Evolutionary conservation across 139 green algal species (phyloP).

Genomic region (Raphidocelis subcapitata): DNA sequence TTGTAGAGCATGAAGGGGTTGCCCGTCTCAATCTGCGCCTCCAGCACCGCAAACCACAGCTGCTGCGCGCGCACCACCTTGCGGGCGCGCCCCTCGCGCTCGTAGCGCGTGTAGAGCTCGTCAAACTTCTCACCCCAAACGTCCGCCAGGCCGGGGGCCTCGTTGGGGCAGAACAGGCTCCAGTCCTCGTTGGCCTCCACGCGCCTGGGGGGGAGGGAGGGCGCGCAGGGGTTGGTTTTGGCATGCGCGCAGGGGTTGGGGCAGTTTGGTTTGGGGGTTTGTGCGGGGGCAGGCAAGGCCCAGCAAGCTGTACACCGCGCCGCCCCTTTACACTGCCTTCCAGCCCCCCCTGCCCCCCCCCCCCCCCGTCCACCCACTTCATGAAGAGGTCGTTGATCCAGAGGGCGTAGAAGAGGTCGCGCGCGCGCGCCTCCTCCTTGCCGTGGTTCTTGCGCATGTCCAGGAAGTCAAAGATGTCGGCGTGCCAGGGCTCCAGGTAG

Average conservation of each 20-base stretch:
- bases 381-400: conserved; percentile 99
- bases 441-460: conserved; percentile 99
- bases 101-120: conserved; percentile 82
- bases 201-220: conserved; percentile 21
- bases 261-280: too few species aligned
- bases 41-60: conserved; percentile 98
- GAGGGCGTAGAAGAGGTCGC: conserved; percentile 99
- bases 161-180: conserved; percentile 98
- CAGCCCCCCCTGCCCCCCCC: too few species aligned
- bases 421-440: conserved; percentile 91
- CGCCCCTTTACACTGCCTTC: too few species aligned
- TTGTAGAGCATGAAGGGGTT: conserved; percentile 99
- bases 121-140: conserved; percentile 95
- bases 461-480: conserved; percentile 97
- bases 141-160: conserved; percentile 93
- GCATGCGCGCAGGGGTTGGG: too few species aligned
- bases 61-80: conserved; percentile 91
- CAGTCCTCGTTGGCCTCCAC: conserved; percentile 86
- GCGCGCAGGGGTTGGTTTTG: too few species aligned
- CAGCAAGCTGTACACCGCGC: too few species aligned
- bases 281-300: too few species aligned
- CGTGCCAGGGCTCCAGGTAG: conserved; percentile 99
- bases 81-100: conserved; percentile 73
- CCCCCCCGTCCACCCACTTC: conserved; percentile 38
- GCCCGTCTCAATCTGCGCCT: conserved; percentile 98